phyloP scores from a whole-genome alignment of 192 early-diverging fungal species.

The Coemansia sp. region DNA sequence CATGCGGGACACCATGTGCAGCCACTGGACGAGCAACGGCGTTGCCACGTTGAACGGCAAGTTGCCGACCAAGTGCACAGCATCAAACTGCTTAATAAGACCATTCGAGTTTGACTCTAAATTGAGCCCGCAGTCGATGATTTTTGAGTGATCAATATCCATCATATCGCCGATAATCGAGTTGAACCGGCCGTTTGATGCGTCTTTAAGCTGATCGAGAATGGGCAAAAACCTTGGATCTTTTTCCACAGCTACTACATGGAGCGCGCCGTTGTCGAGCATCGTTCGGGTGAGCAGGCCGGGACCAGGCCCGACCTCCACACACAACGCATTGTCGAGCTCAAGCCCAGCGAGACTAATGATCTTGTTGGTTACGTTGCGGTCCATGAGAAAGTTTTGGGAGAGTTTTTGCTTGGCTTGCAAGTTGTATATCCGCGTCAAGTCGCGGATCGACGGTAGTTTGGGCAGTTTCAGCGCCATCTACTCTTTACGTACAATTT shows the following conservation, averaged over 20 bases:
- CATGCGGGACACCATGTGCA: conserved; percentile 56
- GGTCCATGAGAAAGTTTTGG: conserved; percentile 83
- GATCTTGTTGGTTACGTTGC: conserved; percentile 79
- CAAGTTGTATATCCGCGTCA: conserved; percentile 72
- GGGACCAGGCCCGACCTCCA: conserved; percentile 80
- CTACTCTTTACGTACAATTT: not conserved
- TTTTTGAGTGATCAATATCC: conserved; percentile 54
- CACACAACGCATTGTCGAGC: conserved; percentile 58
- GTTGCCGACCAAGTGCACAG: conserved; percentile 73
- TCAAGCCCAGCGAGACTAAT: conserved; percentile 61
- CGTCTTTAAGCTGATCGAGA: conserved; percentile 71
- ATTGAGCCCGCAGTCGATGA: conserved; percentile 44
- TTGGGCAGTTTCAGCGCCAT: conserved; percentile 55
- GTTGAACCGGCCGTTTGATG: conserved; percentile 57
- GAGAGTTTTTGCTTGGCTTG: conserved; percentile 70
- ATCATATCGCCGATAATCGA: conserved; percentile 70
- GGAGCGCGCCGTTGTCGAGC: conserved; percentile 61
- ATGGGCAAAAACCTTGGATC: conserved; percentile 70
- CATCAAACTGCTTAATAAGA: conserved; percentile 17
- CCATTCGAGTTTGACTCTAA: conserved; percentile 12
- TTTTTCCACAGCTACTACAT: conserved; percentile 73
- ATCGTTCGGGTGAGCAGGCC: conserved; percentile 78
- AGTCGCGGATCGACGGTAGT: conserved; percentile 68
- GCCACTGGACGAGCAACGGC: conserved; percentile 70
- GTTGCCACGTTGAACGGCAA: conserved; percentile 77